Evolutionary conservation across 495 filamentous ascomycete genomes (phyloP).

Genomic region (Hypomontagnella submonticulosa): DNA sequence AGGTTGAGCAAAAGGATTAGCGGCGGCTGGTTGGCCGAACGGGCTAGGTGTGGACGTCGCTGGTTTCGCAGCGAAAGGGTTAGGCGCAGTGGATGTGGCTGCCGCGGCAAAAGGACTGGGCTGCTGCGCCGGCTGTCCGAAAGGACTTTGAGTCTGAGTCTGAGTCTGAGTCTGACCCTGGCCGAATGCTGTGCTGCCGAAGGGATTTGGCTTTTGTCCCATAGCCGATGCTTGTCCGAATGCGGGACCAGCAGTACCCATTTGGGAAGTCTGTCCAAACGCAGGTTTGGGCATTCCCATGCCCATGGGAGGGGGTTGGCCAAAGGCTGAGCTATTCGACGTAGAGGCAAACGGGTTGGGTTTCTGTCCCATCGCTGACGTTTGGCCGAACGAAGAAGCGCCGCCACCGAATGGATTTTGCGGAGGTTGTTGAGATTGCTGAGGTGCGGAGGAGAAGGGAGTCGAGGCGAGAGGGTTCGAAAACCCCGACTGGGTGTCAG

Average conservation of each 20-base stretch:
- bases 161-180: conserved; percentile 10
- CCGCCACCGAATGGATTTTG: conserved; percentile 40
- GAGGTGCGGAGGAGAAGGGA: conserved; percentile 52
- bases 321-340: conserved; percentile 51
- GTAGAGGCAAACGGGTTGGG: conserved; percentile 55
- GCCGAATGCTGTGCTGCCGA: conserved; percentile 39
- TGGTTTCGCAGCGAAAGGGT: conserved; percentile 38
- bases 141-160: conserved; percentile 36
- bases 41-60: conserved; percentile 46
- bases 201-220: conserved; percentile 56
- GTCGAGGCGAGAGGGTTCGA: conserved; percentile 44
- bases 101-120: conserved; percentile 40
- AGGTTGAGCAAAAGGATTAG: conserved; percentile 45
- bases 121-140: conserved; percentile 41
- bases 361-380: conserved; percentile 52
- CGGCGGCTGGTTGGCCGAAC: conserved; percentile 49
- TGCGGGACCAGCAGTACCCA: conserved; percentile 45
- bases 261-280: conserved; percentile 56
- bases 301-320: conserved; percentile 53
- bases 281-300: conserved; percentile 46
- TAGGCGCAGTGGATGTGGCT: conserved; percentile 28
- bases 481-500: conserved; percentile 29
- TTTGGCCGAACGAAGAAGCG: conserved; percentile 57
- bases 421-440: conserved; percentile 26
- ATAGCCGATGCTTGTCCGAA: conserved; percentile 52